Evolutionary conservation across 148 eudicot genomes (phyloP), one percentile per base, ranked within the genome.

Genomic region (Vaccinium corymbosum): DNA sequence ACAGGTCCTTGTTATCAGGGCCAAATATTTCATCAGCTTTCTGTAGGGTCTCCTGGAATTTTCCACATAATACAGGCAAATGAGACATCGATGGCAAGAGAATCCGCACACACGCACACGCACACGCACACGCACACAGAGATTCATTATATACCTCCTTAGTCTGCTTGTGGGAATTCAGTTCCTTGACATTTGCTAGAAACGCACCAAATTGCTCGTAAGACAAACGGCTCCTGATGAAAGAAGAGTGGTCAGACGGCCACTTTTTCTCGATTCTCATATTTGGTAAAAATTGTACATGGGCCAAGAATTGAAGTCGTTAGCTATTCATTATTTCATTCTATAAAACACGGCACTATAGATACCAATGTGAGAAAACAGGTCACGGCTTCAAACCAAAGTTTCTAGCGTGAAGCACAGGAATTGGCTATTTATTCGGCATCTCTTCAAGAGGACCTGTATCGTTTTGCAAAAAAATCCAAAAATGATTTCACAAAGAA

Each of bases 1-100:
- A 94, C 11, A 97, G 87, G 78, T 97, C 99, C 91, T 91, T 93
- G 88, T 97, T 97, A 71, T 93, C 95, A 6, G 94, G 90, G 20
- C 99, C 99, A 17, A 97, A 97, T 48, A 97, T 94, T 84, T 92
- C 97, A 85, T 93, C 96, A 6, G 99, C 99, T 87, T 92, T 97
- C 86, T 85, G 85, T 74, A 97, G 88, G 5, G 97, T 97, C 84
- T 94, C 99, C 99, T 97, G 85, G 8, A 56, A 90, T 61, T 51
- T 14, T 27, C 62, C 55, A 71, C 4, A 66, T 12, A 70, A 14
- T 84, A 77, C 14, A 19, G 48, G 49, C 15, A 85, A 32, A 25
- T 29, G n/a, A 62, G 56, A 81, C 56, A 64, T 48, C 1, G 57
- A 64, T 6, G 32, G 74, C 48, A 25, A 46, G 50, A 86, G 57